Conservation (phyloP, 768 basidiomycete species). For the Lactifluus pinguis region DNA sequence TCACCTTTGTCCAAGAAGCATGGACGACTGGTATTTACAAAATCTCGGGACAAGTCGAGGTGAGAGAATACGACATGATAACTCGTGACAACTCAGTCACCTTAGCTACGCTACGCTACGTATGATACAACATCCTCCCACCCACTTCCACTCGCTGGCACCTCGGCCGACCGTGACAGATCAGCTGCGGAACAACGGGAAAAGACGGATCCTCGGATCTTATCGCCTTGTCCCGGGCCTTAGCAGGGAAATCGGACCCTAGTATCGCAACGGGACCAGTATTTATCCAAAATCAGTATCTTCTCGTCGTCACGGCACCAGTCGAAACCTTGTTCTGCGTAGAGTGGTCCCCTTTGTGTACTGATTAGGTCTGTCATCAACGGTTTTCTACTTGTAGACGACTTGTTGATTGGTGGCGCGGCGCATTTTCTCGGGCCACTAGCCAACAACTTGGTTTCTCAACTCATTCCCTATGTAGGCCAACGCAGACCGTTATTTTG, state of each 20-base stretch:
- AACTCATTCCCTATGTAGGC: no score
- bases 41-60: neutral
- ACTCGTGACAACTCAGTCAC: neutral
- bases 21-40: neutral
- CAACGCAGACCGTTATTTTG: no score
- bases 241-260: neutral
- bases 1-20: slow-evolving; percentile 1
- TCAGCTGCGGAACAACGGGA: neutral
- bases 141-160: no score
- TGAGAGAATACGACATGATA: neutral
- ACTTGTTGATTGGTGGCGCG: no score
- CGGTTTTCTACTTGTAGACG: neutral
- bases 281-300: no score
- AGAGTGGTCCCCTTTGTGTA: neutral
- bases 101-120: neutral
- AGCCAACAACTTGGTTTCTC: no score
- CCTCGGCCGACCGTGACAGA: neutral
- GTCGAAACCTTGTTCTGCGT: no score
- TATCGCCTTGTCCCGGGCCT: neutral
- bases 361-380: neutral
- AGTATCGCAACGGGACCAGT: no score
- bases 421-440: no score
- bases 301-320: no score
- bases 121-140: no score
- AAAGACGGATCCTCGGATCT: neutral